These are phyloP conservation scores for Podaxis sp. DNA, from an alignment of 768 basidiomycete species.

Conservation along the genomic window DNA sequence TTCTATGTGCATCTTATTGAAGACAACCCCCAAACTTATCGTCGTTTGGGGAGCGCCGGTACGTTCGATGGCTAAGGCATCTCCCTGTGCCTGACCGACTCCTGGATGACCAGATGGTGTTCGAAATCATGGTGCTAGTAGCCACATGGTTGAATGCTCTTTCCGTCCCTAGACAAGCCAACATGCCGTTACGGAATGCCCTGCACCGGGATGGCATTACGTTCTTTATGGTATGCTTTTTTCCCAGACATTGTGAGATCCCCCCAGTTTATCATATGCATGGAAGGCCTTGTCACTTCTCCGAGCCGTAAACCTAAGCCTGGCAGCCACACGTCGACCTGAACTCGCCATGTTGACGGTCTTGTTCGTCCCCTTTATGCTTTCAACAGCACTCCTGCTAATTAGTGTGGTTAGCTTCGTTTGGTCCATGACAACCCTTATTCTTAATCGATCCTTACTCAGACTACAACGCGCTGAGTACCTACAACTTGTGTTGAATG, in stretches of 20 bases:
- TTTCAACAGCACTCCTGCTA: background rate
- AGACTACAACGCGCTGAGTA: constrained; percentile 22
- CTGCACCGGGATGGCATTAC: constrained; percentile 34
- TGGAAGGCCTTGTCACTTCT: background rate
- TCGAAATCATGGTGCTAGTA: constrained; percentile 32
- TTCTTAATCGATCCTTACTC: constrained; percentile 33
- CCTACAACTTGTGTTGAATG: constrained; percentile 10
- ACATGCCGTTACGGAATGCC: constrained; percentile 25
- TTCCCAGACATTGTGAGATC: background rate
- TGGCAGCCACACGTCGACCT: background rate
- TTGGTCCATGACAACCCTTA: constrained; percentile 33
- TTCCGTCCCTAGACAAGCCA: constrained; percentile 29
- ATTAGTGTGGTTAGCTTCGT: constrained; percentile 26
- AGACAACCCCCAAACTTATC: constrained; percentile 20
- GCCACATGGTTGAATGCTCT: constrained; percentile 34
- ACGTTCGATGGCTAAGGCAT: constrained; percentile 10
- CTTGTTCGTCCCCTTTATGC: background rate
- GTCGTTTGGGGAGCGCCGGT: constrained; percentile 35
- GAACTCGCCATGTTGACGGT: background rate
- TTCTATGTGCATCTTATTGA: constrained; percentile 28
- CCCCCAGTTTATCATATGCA: background rate
- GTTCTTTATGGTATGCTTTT: constrained; percentile 31
- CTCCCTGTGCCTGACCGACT: background rate
- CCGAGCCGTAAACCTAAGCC: background rate
- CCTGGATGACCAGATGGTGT: constrained; percentile 27